Evolutionary conservation across 2,329 filamentous ascomycete genomes (phyloP), one percentile per base, ranked within the genome.

Genomic region (Fusarium luffae): DNA sequence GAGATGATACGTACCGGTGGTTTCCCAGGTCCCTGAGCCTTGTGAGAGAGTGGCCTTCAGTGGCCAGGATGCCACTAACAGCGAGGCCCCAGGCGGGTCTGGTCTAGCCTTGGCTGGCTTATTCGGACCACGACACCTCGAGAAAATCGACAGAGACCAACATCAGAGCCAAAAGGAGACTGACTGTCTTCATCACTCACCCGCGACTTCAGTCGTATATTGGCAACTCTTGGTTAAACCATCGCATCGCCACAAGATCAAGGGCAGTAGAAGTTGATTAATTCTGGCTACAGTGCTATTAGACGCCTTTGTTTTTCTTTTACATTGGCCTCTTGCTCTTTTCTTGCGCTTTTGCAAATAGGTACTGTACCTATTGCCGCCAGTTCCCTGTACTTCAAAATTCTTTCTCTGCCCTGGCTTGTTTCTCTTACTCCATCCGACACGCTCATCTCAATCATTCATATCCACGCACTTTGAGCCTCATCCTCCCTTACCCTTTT

Each of bases 51-150:
- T 43, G 37, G 51, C 30, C 63, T 69, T 71, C 59, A 71, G 59
- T 71, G 68, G 68, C 48, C 47, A 57, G 68, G 68, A 55, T 61
- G 28, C 54, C 59, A 71, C 68, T 71, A 69, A 69, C 69, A 71
- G 57, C 50, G 43, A 63, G 61, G 61, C 57, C 68, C 54, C 56
- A 51, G 68, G 68, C 66, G 68, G 70, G 70, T 63, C 60, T 52
- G 49, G 59, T 32, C 50, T 66, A 63, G 59, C 66, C 58, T 59
- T 71, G 59, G 66, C 63, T 69, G 78, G 78, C 78, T 79, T 79
- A 79, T 79, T 80, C 78, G 76, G 77, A 79, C 78, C 77, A 79
- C 77, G 78, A 80, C 78, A 79, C 75, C 77, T 79, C 70, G 74
- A 79, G 75, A 79, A 80, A 79, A 79, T 73, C 77, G 72, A 78